These are phyloP conservation scores for Xylariaceae sp. DNA, from an alignment of 2,329 filamentous ascomycete genomes.

Conservation along the genomic window DNA sequence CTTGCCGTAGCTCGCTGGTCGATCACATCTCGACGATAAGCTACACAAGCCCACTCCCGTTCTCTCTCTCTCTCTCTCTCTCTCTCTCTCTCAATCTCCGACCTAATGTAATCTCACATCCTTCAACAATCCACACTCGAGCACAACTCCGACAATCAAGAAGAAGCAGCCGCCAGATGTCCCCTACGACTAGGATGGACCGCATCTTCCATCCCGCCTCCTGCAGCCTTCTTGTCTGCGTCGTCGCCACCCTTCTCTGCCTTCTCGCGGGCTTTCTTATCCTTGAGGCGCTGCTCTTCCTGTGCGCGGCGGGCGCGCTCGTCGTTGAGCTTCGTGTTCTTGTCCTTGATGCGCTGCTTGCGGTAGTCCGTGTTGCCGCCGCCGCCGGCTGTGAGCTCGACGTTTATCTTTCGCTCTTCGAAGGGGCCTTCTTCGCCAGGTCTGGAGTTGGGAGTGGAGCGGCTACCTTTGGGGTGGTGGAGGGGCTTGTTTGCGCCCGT, in stretches of 20 bases:
- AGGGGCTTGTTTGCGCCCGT: neutral
- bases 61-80: too few relatives aligned
- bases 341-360: conserved; percentile 72
- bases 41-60: too few relatives aligned
- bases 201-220: conserved; percentile 18
- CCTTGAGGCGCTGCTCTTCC: conserved; percentile 39
- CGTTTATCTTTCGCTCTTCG: conserved; percentile 72
- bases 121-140: neutral
- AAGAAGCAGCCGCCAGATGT: conserved; percentile 16
- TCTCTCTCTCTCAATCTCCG: too few relatives aligned
- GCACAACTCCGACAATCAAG: conserved; percentile 4
- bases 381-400: conserved; percentile 88
- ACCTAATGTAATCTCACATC: too few relatives aligned
- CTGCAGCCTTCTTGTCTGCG: conserved; percentile 28
- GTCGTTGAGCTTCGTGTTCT: conserved; percentile 82
- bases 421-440: neutral
- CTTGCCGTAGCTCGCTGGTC: too few relatives aligned
- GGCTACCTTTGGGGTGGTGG: neutral
- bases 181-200: conserved; percentile 52
- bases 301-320: conserved; percentile 48
- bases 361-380: conserved; percentile 73
- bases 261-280: conserved; percentile 32
- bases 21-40: too few relatives aligned
- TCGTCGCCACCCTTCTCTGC: conserved; percentile 26
- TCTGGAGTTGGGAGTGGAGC: neutral